Base-by-base conservation (phyloP, 257 asterid genomes). In the Ilex aquifolium region DNA sequence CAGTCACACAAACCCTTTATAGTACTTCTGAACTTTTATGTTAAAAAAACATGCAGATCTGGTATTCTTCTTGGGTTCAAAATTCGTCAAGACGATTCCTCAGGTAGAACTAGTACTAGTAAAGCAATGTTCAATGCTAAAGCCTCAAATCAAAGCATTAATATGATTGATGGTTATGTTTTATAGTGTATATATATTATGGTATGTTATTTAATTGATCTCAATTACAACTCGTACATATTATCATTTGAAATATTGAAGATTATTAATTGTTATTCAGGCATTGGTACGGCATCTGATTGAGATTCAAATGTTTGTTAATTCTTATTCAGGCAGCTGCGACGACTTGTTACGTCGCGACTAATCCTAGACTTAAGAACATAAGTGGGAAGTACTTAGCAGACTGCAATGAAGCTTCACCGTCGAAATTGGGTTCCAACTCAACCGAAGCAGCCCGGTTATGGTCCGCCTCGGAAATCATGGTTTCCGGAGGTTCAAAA, bases 261-360 rank as follows among this genome's bases (percentile, higher is more conserved):
- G 1, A 21, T 21, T 21, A 21, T 21, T 21, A 21, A 21, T 21
- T 21, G 27, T 8, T 8, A 4, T 36, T 36, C 42, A 36, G 8
- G 42, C 8, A 36, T 36, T 36, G 5, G 42, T 36, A 4, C 42
- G 42, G 2, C 8, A 4, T 36, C 42, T 36, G 42, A 36, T 36
- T 21, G 27, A 21, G 42, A 36, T 4, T 36, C 42, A 36, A 36
- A 8, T 36, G 8, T 36, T 36, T 36, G 42, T 21, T 44, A 8
- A 5, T 58, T 6, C 40, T 27, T 3, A 58, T 62, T 13, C 83
- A 89, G 99, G 99, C 99, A 27, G 99, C 99, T 60, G 97, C 95
- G 0, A 92, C 99, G 2, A 89, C 94, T 31, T 92, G 99, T 71
- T 92, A 89, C 49, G 95, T 87, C 6, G 95, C 97, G 7, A 92